phyloP scores from a whole-genome alignment of 495 filamentous ascomycete species.

The Bryoglossum gracile region DNA sequence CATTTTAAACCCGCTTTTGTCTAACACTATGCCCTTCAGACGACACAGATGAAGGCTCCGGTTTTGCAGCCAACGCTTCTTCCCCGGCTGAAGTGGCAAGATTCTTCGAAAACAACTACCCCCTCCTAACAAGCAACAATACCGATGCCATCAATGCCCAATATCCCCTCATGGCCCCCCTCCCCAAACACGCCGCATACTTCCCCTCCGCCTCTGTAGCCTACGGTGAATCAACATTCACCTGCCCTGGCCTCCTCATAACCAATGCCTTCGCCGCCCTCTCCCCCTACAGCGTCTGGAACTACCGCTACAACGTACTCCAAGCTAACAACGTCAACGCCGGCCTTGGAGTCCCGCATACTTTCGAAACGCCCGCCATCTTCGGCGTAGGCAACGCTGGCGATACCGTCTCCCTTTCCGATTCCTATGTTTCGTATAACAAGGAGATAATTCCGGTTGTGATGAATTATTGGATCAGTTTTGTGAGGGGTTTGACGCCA shows the following conservation, averaged over 20 bases:
- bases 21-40: not conserved
- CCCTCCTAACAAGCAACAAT: conserved; percentile 43
- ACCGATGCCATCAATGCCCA: conserved; percentile 46
- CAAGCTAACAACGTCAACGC: conserved; percentile 45
- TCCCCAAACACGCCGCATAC: conserved; percentile 43
- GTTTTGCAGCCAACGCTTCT: conserved; percentile 48
- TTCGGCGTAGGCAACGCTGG: conserved; percentile 36
- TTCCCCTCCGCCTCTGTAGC: conserved; percentile 51
- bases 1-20: not conserved
- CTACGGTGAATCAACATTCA: conserved; percentile 67
- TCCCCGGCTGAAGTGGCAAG: conserved; percentile 37
- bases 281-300: conserved; percentile 26
- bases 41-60: conserved; percentile 61
- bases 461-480: conserved; percentile 63
- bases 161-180: conserved; percentile 42
- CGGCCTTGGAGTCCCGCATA: conserved; percentile 50
- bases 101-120: conserved; percentile 59
- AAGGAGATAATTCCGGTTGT: conserved; percentile 36
- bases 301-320: conserved; percentile 55
- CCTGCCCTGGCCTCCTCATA: conserved; percentile 55
- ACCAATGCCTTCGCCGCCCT: conserved; percentile 38
- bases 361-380: conserved; percentile 16
- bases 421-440: conserved; percentile 32
- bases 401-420: conserved; percentile 55
- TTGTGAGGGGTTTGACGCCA: conserved; percentile 52